These are phyloP conservation scores for Xylaria sp. DNA, from an alignment of 495 filamentous ascomycete genomes.

Conservation along the genomic window DNA sequence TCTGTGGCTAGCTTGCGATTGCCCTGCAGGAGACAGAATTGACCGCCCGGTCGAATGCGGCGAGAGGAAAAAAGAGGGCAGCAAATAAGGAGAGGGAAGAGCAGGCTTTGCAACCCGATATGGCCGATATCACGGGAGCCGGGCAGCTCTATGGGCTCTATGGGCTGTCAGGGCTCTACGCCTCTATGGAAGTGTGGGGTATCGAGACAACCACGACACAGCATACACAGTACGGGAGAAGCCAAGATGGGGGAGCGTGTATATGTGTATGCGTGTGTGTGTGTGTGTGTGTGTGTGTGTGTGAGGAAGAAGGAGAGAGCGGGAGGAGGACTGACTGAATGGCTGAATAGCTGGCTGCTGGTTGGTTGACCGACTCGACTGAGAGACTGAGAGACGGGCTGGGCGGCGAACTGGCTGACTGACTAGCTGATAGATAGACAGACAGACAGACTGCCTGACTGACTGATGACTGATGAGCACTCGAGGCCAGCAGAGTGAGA, in stretches of 20 bases:
- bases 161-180: constrained; percentile 16
- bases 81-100: constrained; percentile 43
- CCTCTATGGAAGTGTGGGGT: constrained; percentile 37
- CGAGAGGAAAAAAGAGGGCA: constrained; percentile 44
- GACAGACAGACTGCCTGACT: not conserved
- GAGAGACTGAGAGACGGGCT: not conserved
- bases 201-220: constrained; percentile 23
- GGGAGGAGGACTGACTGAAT: not conserved
- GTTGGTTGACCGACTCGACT: not conserved
- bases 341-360: not conserved
- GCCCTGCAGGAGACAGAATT: constrained; percentile 40
- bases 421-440: not conserved
- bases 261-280: too few species aligned
- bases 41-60: constrained; percentile 44
- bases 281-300: too few species aligned
- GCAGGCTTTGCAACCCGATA: constrained; percentile 42
- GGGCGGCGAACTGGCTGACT: not conserved
- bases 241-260: constrained; percentile 11
- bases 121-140: constrained; percentile 39
- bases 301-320: not conserved
- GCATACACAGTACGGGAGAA: constrained; percentile 22
- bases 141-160: constrained; percentile 19
- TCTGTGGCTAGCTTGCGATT: constrained; percentile 43
- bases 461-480: constrained; percentile 4
- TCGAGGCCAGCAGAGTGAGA: constrained; percentile 16